phyloP scores from a whole-genome alignment of 2,329 filamentous ascomycete species.

The Mollisiaceae sp. region DNA sequence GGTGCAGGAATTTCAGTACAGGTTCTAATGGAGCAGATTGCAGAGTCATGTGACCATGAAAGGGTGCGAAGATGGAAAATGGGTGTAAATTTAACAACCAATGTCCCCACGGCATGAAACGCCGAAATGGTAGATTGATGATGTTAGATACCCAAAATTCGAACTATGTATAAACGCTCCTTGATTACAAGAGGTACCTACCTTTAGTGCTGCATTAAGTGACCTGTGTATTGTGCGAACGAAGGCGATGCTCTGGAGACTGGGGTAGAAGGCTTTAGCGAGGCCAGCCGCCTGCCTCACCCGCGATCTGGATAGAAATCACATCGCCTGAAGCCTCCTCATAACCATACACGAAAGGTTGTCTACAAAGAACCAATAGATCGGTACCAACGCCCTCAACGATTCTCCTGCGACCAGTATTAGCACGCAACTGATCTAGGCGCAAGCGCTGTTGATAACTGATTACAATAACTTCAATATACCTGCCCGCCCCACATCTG shows the following conservation, averaged over 20 bases:
- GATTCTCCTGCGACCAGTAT: neutral
- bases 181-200: neutral
- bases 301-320: neutral
- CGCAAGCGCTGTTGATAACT: slow-evolving; percentile 7
- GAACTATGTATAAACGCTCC: neutral
- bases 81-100: slow-evolving; percentile 20
- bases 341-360: neutral
- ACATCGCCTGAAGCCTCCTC: neutral
- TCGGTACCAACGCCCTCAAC: neutral
- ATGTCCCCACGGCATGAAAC: neutral
- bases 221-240: neutral
- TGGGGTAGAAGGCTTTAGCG: neutral
- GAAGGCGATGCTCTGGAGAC: neutral
- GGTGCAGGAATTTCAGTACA: slow-evolving; percentile 54
- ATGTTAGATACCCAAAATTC: slow-evolving; percentile 29
- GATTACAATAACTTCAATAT: neutral
- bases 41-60: slow-evolving; percentile 69
- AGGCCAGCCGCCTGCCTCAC: neutral
- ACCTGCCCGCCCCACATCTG: slow-evolving; percentile 7
- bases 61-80: slow-evolving; percentile 70
- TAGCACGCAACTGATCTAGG: neutral
- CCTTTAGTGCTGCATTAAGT: neutral
- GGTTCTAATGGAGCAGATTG: slow-evolving; percentile 61
- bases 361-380: neutral
- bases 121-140: neutral